phyloP scores from a whole-genome alignment of 73 alveolate genomes.

The Stentor coeruleus region DNA sequence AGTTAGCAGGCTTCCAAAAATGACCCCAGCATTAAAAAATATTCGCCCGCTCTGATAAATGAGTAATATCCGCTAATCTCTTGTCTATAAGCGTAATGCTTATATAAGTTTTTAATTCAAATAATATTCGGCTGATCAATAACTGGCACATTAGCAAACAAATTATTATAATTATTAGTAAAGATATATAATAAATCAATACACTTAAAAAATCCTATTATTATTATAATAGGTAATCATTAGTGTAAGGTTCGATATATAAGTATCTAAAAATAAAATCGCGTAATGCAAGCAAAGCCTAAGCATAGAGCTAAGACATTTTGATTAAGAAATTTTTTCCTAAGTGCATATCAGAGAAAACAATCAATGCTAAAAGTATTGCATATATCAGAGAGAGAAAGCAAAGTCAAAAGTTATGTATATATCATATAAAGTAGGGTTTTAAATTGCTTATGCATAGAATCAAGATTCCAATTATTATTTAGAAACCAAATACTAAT shows the following conservation, averaged over 20 bases:
- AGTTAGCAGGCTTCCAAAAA: neutral
- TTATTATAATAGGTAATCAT: neutral
- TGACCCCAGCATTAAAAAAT: neutral
- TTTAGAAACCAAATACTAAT: neutral
- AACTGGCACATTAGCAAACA: neutral
- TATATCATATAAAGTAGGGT: neutral
- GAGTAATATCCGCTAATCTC: neutral
- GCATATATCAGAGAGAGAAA: no score
- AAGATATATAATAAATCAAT: neutral
- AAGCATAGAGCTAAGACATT: neutral
- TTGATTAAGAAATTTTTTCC: conserved; percentile 11
- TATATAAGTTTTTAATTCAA: neutral
- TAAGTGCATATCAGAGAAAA: neutral
- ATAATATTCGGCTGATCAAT: neutral
- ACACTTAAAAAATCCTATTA: neutral
- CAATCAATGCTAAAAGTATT: neutral
- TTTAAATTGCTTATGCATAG: neutral
- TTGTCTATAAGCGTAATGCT: neutral
- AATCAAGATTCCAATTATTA: neutral
- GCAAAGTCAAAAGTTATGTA: no score
- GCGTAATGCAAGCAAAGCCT: neutral
- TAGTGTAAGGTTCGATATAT: neutral
- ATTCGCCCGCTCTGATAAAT: neutral
- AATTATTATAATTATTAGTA: neutral
- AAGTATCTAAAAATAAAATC: neutral